Base-by-base conservation (phyloP, 352 stramenopile species). In the Pelagophyceae sp. region DNA sequence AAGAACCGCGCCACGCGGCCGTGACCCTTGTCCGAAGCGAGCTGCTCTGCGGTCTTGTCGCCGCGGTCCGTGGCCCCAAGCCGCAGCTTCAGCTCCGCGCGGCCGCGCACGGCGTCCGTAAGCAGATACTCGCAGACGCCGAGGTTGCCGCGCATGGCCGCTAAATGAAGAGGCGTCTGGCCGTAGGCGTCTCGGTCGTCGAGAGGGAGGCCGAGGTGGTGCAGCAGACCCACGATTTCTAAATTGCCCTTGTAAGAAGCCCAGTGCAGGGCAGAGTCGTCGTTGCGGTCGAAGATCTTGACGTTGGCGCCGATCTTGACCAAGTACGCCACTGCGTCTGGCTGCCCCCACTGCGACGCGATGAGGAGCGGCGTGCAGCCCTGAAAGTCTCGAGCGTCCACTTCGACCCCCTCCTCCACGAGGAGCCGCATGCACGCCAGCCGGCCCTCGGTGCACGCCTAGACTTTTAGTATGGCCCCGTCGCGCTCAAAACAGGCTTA, bases 291-390 rank as follows among this genome's bases (percentile, higher is more conserved):
- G 19, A 90, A 79, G 17, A 89, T 83, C 35, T 84, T 76, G 20
- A 86, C 76, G 79, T 92, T 82, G 15, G 89, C 89, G 33, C 85
- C 83, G 25, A 85, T 80, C 37, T 90, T 83, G 33, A 92, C 84
- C 2, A 94, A 78, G 71, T 87, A 92, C n/a, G 87, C 87, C 29
- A 90, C 87, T 0, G 91, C 78, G 79, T 90, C 84, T 15, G 90
- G 86, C 77, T 93, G 87, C 32, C 89, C 90, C 70, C 93, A 91
- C 82, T 94, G 89, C 31, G 87, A 81, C n/a, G 90, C 89, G 69
- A 95, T 89, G 29, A 95, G 80, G 1, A 94, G 81, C n/a, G 90
- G 84, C 0, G 90, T 94, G 79, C 87, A 93, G 40, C 87, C 87
- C 64, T 85, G 87, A 29, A 78, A 76, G 81, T 95, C 89, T 63